Evolutionary conservation across 192 early-diverging fungal species (phyloP).

Genomic region (Obelidium mucronatum): DNA sequence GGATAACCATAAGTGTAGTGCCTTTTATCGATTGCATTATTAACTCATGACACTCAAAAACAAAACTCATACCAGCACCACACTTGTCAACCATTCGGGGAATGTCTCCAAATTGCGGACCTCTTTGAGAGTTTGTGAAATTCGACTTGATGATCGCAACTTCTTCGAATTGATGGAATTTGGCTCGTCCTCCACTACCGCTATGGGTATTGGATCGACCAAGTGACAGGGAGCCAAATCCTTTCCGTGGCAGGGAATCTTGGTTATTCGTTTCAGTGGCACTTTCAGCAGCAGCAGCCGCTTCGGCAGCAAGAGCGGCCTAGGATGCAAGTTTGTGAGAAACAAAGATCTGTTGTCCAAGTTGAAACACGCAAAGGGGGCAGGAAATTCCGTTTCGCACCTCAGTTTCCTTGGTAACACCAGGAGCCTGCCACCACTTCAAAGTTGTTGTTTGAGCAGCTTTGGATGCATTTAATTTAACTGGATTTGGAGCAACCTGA

Average conservation of each 20-base stretch:
- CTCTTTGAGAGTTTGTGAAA: background rate
- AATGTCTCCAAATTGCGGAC: slow-evolving; percentile 20
- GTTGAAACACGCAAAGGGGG: slow-evolving; percentile 12
- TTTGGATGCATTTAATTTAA: slow-evolving; percentile 23
- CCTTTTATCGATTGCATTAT: background rate
- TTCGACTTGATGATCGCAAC: slow-evolving; percentile 29
- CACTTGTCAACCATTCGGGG: slow-evolving; percentile 21
- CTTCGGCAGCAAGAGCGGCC: background rate
- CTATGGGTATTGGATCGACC: slow-evolving; percentile 9
- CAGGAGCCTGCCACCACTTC: slow-evolving; percentile 40
- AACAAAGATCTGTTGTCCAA: background rate
- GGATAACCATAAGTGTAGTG: slow-evolving; percentile 18
- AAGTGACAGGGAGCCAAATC: slow-evolving; percentile 1
- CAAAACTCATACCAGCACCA: slow-evolving; percentile 23
- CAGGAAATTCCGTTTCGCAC: background rate
- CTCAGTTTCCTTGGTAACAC: slow-evolving; percentile 24
- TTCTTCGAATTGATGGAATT: slow-evolving; percentile 30
- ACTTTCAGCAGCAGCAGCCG: background rate
- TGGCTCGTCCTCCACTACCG: background rate
- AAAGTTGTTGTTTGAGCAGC: slow-evolving; percentile 25
- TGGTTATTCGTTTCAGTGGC: background rate
- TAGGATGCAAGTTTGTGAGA: background rate
- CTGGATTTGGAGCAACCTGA: slow-evolving; percentile 23
- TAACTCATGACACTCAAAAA: background rate
- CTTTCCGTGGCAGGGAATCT: background rate